Percentiles rank a stretch among this genome's conserved stretches.
Conservation (phyloP, 345 rosid genomes). For the Eucalyptus pumila region DNA sequence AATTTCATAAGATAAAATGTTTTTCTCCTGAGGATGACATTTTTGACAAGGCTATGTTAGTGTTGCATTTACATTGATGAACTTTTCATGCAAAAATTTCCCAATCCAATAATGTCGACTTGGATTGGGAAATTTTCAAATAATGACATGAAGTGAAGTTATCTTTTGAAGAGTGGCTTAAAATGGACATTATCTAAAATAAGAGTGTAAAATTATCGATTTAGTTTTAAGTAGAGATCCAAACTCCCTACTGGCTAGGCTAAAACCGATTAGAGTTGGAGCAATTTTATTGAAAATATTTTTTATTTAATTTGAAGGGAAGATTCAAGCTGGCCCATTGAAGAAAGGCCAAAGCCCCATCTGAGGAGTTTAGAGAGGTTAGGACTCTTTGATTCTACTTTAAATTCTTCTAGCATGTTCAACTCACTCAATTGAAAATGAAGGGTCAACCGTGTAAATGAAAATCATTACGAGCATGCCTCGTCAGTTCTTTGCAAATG, state of each 20-base stretch:
- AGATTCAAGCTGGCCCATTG: not conserved
- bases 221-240: too few relatives aligned
- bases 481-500: not conserved
- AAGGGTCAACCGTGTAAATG: too few relatives aligned
- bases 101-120: too few relatives aligned
- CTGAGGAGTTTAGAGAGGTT: not conserved
- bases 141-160: not conserved
- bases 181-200: not conserved
- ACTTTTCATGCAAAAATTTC: not conserved
- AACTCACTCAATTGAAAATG: not conserved
- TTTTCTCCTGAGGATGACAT: not conserved
- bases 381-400: not conserved
- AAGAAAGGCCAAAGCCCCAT: not conserved
- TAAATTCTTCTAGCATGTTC: not conserved
- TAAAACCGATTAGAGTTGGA: not conserved
- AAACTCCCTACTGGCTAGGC: not conserved
- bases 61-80: not conserved
- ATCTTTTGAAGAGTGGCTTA: not conserved
- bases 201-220: not conserved
- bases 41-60: not conserved
- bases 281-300: too few relatives aligned
- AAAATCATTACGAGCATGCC: fast-evolving
- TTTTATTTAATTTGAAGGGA: not conserved
- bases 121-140: not conserved
- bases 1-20: not conserved